Evolutionary conservation across 768 basidiomycete species (phyloP).

Genomic region (Hypsizygus marmoreus): DNA sequence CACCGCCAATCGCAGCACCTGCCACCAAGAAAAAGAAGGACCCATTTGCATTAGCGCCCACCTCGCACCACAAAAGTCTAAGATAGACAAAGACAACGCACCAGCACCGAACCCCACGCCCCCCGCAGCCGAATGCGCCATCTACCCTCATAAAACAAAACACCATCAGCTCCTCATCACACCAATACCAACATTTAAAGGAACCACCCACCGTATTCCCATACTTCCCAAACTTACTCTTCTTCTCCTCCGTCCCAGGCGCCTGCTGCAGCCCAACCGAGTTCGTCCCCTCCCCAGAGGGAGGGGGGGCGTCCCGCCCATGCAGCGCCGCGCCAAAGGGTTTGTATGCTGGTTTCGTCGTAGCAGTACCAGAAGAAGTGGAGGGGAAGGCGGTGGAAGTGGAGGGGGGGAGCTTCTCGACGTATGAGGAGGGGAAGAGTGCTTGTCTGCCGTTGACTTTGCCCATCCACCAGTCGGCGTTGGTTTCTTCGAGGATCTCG

Average conservation of each 20-base stretch:
- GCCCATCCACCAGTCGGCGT: slow-evolving; percentile 89
- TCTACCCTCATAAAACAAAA: no score
- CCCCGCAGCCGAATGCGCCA: slow-evolving; percentile 64
- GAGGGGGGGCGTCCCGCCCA: slow-evolving; percentile 39
- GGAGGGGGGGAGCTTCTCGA: slow-evolving; percentile 51
- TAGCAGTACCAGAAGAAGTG: slow-evolving; percentile 22
- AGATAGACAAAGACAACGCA: slow-evolving; percentile 28
- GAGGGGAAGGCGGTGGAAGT: slow-evolving; percentile 15
- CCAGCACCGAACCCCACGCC: slow-evolving; percentile 81
- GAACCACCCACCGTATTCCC: slow-evolving; percentile 55
- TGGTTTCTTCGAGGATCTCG: slow-evolving; percentile 77
- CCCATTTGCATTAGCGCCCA: not conserved
- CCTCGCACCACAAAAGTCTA: no score
- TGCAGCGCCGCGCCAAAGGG: slow-evolving; percentile 48
- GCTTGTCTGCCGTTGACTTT: slow-evolving; percentile 62
- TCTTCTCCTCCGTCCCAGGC: slow-evolving; percentile 47
- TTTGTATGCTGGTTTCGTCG: slow-evolving; percentile 35
- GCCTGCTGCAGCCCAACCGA: slow-evolving; percentile 48
- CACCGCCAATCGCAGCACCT: slow-evolving; percentile 38
- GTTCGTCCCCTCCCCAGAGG: slow-evolving; percentile 36
- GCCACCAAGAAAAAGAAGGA: not conserved
- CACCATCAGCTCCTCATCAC: not conserved
- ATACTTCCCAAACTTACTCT: slow-evolving; percentile 56
- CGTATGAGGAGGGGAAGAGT: slow-evolving; percentile 77
- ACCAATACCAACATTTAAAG: not conserved